Evolutionary conservation across 805 yeast species (phyloP).

Genomic region (Metschnikowia baotianmanensis): DNA sequence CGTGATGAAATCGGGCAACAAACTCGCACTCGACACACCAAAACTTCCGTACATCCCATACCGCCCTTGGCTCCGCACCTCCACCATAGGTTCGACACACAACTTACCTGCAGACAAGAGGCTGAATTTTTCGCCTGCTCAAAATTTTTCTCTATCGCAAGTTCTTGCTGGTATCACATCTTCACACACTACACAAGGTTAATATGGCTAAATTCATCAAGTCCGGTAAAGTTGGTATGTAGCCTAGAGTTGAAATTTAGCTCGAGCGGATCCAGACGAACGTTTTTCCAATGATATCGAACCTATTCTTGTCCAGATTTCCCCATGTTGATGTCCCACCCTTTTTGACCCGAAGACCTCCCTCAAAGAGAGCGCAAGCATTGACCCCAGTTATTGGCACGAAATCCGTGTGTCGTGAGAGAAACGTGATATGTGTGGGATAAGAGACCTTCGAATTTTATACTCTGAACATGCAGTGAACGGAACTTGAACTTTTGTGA

Average conservation of each 20-base stretch:
- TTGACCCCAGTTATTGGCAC: too few species aligned
- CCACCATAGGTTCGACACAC: conserved; percentile 13
- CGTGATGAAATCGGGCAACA: conserved; percentile 7
- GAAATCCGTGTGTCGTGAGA: too few species aligned
- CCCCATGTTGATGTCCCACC: neutral
- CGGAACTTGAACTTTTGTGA: too few species aligned
- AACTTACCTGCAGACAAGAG: conserved; percentile 17
- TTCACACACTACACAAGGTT: conserved; percentile 27
- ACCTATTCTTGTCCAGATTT: neutral
- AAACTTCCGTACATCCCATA: neutral
- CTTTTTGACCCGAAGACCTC: neutral
- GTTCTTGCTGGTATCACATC: conserved; percentile 16
- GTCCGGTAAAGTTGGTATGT: conserved; percentile 99
- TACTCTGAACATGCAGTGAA: too few species aligned
- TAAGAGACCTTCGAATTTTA: too few species aligned
- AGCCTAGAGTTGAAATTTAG: conserved; percentile 17
- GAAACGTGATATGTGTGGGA: too few species aligned
- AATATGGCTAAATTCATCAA: conserved; percentile 98
- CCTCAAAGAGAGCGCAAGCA: neutral
- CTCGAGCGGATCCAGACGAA: neutral
- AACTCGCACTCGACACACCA: neutral
- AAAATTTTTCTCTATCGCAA: conserved; percentile 18
- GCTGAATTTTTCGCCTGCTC: conserved; percentile 24
- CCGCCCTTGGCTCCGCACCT: conserved; percentile 2
- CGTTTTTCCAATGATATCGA: neutral